These are phyloP conservation scores for Cryptococcus jaspeensis DNA, from an alignment of 1,284 basidiomycete genomes.

Conservation along the genomic window DNA sequence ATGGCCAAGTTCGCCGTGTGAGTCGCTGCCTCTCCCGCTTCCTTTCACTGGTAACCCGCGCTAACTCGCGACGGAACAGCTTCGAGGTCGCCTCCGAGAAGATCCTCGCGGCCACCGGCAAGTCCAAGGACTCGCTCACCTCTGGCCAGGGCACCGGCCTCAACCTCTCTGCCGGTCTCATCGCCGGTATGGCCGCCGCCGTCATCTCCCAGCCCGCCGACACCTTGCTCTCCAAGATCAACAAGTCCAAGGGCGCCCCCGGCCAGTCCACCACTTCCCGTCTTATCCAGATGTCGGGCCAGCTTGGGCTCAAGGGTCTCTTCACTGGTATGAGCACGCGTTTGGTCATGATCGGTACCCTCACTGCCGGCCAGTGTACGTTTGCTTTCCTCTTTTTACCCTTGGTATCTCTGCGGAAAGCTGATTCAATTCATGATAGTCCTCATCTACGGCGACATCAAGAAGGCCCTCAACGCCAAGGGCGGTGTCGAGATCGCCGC, in stretches of 20 bases:
- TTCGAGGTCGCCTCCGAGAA: conserved; percentile 56
- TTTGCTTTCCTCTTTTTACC: conserved; percentile 13
- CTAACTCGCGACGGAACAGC: conserved; percentile 2
- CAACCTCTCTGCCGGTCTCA: conserved; percentile 54
- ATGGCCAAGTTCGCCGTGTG: conserved; percentile 58
- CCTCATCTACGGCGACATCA: conserved; percentile 56
- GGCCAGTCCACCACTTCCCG: conserved; percentile 56
- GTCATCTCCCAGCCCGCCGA: conserved; percentile 62
- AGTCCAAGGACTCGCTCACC: conserved; percentile 54
- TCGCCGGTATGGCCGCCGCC: conserved; percentile 61
- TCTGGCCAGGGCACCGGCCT: conserved; percentile 48
- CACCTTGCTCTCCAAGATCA: conserved; percentile 59
- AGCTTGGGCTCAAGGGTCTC: conserved; percentile 57
- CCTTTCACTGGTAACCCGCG: not conserved
- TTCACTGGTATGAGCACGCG: conserved; percentile 55
- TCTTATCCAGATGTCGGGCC: conserved; percentile 53
- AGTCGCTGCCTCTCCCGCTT: not conserved
- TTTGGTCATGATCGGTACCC: conserved; percentile 57
- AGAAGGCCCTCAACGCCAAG: conserved; percentile 55
- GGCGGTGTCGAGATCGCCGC: conserved; percentile 52
- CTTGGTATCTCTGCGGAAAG: not conserved
- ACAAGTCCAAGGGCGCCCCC: conserved; percentile 60
- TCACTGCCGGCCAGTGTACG: conserved; percentile 57
- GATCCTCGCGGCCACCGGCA: conserved; percentile 53
- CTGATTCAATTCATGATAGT: conserved; percentile 30